Evolutionary conservation across 2,329 filamentous ascomycete species (phyloP), one percentile per base, ranked within the genome.

Genomic region (Pyrenophora graminea): DNA sequence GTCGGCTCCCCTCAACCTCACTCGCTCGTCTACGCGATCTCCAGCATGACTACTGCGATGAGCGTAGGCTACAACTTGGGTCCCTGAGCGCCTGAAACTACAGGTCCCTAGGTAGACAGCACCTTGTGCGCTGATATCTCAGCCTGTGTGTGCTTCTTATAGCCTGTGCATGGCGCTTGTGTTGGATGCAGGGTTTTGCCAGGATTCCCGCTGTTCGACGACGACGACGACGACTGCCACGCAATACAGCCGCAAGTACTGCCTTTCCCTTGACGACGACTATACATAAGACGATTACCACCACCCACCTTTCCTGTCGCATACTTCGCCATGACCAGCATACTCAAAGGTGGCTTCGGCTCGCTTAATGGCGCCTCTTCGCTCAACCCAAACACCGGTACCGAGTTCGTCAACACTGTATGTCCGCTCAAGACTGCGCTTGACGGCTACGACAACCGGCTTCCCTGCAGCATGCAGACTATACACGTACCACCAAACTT

Each of bases 401-500:
- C 74, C 40, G 69, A 76, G 54, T 77, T 77, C 58, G 65, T 75
- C 51, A 66, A 69, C 37, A 67, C 72, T 48, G 63, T 74, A 8
- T 57, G 66, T 4, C 73, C 75, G 15, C 72, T 73, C 7, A 65
- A 69, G 21, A 55, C 59, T 23, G 63, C 66, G 17, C 58, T 76
- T 31, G 58, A 68, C 33, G 62, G 63, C 49, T 77, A 75, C 59
- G 66, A 74, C 59, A 73, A 63, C 45, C 66, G 67, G 3, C 59
- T 60, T 43, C 68, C 64, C 9, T 66, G 61, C 59, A 58, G 65
- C 50, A 50, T 67, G 47, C 75, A 77, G 57, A 47, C 63, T 8
- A 58, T 59, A 25, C 33, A 51, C 34, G 67, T 80, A 25, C 78
- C 78, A 2, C 69, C 74, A 48, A 62, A 69, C 49, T 81, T 81